A percentile compares a stretch with the other conserved stretches of the same genome.
Conservation (phyloP, 2,329 filamentous ascomycete genomes). For the Lanzia echinophila region DNA sequence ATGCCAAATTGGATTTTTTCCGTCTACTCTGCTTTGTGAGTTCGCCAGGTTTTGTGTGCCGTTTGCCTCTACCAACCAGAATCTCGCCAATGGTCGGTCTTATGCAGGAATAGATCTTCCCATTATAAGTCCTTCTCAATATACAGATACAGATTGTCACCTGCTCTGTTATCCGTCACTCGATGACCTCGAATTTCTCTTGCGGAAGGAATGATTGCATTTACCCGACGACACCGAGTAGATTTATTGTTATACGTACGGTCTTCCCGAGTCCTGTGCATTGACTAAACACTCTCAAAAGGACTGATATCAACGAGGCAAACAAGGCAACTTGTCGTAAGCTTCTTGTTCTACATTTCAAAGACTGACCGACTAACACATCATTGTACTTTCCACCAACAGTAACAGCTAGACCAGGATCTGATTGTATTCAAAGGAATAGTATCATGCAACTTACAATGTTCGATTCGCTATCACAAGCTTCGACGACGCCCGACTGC, state of each 20-base stretch:
- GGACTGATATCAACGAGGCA: background rate
- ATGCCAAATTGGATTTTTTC: background rate
- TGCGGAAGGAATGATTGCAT: background rate
- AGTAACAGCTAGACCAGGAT: background rate
- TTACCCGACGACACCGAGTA: background rate
- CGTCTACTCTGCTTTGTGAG: background rate
- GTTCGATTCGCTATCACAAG: background rate
- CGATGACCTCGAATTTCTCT: background rate
- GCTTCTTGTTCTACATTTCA: background rate
- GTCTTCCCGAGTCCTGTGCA: background rate
- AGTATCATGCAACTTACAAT: background rate
- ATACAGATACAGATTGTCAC: background rate
- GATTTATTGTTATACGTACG: background rate
- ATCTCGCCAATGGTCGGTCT: background rate
- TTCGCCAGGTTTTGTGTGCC: background rate
- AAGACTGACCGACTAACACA: background rate
- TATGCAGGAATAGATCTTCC: background rate
- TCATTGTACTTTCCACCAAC: background rate
- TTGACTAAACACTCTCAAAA: background rate
- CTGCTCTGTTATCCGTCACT: background rate
- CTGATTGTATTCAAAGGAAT: background rate
- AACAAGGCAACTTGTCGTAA: background rate
- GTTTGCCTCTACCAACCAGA: background rate
- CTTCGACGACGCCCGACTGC: background rate
- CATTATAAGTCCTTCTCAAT: background rate